phyloP scores from a whole-genome alignment of 257 asterid species.

The Ophiorrhiza pumila region DNA sequence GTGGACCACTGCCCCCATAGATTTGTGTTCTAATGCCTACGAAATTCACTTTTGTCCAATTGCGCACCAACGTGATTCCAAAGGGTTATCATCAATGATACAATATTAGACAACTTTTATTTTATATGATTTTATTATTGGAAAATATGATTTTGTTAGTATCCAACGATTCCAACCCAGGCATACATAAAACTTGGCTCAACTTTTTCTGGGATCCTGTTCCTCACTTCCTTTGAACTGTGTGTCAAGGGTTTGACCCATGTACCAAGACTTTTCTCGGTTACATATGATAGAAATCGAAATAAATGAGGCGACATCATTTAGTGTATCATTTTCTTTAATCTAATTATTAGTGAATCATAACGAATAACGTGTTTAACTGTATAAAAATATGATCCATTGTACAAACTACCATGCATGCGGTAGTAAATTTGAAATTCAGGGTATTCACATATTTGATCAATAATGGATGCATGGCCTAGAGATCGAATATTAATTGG shows the following conservation, averaged over 20 bases:
- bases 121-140: neutral
- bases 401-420: too few species aligned
- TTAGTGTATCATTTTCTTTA: too few species aligned
- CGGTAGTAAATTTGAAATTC: too few species aligned
- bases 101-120: conserved; percentile 2
- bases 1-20: neutral
- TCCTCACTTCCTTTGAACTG: neutral
- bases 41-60: conserved; percentile 1
- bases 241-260: neutral
- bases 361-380: too few species aligned
- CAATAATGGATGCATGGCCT: too few species aligned
- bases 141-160: neutral
- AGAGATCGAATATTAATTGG: too few species aligned
- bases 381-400: too few species aligned
- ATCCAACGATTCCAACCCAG: neutral
- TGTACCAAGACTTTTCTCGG: too few species aligned
- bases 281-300: too few species aligned
- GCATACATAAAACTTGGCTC: neutral
- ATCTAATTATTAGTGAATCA: too few species aligned
- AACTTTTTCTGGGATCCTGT: neutral
- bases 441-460: too few species aligned
- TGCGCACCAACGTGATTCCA: conserved; percentile 10
- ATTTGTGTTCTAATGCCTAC: conserved; percentile 1
- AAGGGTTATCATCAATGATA: neutral
- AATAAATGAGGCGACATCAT: too few species aligned